Conservation (phyloP, 202 grass and related monocot genomes). For the Hordeum pubiflorum region DNA sequence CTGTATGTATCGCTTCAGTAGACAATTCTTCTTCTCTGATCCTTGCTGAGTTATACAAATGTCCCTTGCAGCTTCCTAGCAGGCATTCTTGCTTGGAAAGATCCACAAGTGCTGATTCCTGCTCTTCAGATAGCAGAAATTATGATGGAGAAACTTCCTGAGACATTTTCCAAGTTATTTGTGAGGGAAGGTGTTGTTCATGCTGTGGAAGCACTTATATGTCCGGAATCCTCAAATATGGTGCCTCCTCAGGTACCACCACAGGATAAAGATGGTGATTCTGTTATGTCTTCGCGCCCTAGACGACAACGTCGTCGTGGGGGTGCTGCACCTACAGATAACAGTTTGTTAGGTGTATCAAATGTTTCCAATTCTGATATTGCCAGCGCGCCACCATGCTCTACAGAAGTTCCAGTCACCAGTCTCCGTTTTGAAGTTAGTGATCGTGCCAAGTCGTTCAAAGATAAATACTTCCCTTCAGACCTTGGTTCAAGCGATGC, state of each 20-base stretch:
- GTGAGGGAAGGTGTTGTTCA: conserved; percentile 65
- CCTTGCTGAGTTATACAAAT: conserved; percentile 2
- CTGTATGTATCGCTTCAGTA: not conserved
- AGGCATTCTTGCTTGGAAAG: conserved; percentile 61
- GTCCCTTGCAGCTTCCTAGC: conserved; percentile 50
- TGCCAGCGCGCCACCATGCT: conserved; percentile 6
- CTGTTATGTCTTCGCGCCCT: conserved; percentile 31
- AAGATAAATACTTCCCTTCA: conserved; percentile 47
- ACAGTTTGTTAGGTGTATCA: conserved; percentile 35
- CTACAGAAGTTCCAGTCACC: conserved; percentile 34
- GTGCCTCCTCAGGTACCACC: conserved; percentile 28
- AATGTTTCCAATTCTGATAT: conserved; percentile 28
- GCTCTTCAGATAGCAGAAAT: conserved; percentile 63
- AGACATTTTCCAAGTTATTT: conserved; percentile 56
- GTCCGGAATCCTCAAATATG: conserved; percentile 27
- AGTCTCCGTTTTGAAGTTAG: conserved; percentile 43
- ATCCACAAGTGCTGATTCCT: conserved; percentile 57
- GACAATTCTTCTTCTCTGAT: not conserved
- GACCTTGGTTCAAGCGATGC: conserved; percentile 35
- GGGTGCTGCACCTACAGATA: conserved; percentile 29
- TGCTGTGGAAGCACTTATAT: conserved; percentile 49
- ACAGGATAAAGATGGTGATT: conserved; percentile 35
- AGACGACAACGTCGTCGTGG: conserved; percentile 38
- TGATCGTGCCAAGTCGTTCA: conserved; percentile 44
- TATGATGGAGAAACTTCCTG: conserved; percentile 64